These are phyloP conservation scores for Neurospora pannonica DNA, from an alignment of 495 filamentous ascomycete species.

Conservation along the genomic window DNA sequence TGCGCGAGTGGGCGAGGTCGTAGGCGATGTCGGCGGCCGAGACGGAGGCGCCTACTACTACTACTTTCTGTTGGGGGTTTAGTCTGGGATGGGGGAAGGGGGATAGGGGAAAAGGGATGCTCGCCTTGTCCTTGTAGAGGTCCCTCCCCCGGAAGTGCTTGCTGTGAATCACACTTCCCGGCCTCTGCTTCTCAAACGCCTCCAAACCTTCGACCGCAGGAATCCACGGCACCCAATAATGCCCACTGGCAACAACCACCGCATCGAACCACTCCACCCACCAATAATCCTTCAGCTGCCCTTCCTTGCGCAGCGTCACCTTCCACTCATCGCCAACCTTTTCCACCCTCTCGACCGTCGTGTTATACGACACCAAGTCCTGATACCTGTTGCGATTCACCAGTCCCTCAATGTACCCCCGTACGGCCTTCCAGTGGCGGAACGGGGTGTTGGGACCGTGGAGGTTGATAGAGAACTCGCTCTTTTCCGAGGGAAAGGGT, in stretches of 20 bases:
- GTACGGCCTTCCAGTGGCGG: constrained; percentile 25
- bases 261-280: constrained; percentile 51
- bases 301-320: constrained; percentile 24
- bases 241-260: constrained; percentile 62
- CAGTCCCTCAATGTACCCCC: constrained; percentile 24
- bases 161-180: constrained; percentile 52
- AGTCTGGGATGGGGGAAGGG: neutral
- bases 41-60: constrained; percentile 63
- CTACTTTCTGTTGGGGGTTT: constrained; percentile 28
- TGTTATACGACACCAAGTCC: constrained; percentile 27
- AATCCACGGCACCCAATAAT: constrained; percentile 59
- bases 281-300: constrained; percentile 25
- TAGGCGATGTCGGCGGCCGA: constrained; percentile 66
- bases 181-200: constrained; percentile 30
- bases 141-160: constrained; percentile 54
- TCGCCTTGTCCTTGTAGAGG: constrained; percentile 42
- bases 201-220: constrained; percentile 48
- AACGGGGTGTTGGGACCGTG: constrained; percentile 28
- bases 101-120: neutral
- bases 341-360: constrained; percentile 26
- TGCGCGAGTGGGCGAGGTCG: constrained; percentile 44
- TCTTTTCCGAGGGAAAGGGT: constrained; percentile 24
- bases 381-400: constrained; percentile 24
- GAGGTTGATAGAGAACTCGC: constrained; percentile 15
- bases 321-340: constrained; percentile 29